Conservation (phyloP, 2,329 filamentous ascomycete genomes). For the Phialophora tarda region DNA sequence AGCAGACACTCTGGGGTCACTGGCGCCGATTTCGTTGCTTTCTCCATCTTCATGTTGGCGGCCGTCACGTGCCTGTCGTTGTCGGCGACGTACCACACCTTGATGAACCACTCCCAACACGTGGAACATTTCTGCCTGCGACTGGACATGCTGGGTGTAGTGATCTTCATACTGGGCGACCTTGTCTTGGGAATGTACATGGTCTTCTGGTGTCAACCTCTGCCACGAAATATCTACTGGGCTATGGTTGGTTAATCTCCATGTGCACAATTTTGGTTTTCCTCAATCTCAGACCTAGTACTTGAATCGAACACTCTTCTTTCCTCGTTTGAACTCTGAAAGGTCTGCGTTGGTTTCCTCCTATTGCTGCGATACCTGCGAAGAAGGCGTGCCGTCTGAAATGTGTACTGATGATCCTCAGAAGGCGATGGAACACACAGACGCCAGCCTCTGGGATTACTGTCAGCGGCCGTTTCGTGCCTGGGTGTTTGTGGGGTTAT, state of each 20-base stretch:
- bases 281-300: conserved; percentile 12
- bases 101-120: conserved; percentile 42
- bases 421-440: neutral
- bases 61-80: conserved; percentile 35
- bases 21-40: conserved; percentile 34
- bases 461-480: conserved; percentile 50
- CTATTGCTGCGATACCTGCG: conserved; percentile 48
- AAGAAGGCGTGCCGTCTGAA: conserved; percentile 34
- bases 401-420: neutral
- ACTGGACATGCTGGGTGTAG: conserved; percentile 38
- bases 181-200: conserved; percentile 31
- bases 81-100: conserved; percentile 40
- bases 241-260: conserved; percentile 18
- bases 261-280: conserved; percentile 15
- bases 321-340: neutral
- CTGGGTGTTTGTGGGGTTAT: conserved; percentile 51
- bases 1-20: conserved; percentile 9
- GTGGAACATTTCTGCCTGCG: conserved; percentile 38
- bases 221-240: conserved; percentile 31
- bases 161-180: conserved; percentile 29
- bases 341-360: conserved; percentile 54
- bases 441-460: conserved; percentile 48
- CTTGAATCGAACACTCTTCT: conserved; percentile 5
- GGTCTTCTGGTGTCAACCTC: conserved; percentile 33
- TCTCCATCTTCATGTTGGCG: conserved; percentile 35